phyloP scores from a whole-genome alignment of 768 basidiomycete species.

The Tricholoma sp. region DNA sequence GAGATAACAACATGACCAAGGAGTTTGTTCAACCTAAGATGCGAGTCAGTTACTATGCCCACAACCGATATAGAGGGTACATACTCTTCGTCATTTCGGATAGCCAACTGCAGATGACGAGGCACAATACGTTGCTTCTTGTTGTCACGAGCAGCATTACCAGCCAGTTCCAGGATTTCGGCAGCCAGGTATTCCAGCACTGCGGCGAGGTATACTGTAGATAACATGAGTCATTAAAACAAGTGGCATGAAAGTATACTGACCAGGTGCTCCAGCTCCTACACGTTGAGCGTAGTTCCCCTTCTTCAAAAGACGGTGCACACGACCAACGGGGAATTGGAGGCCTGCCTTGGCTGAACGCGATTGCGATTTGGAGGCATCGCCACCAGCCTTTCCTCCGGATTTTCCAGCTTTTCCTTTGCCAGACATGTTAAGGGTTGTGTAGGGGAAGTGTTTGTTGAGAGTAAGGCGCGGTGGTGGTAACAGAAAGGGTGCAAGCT shows the following conservation, averaged over 20 bases:
- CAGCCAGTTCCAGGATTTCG: conserved; percentile 90
- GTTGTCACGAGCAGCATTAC: conserved; percentile 78
- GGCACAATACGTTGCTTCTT: conserved; percentile 95
- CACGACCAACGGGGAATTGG: conserved; percentile 89
- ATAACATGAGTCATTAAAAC: conserved; percentile 2
- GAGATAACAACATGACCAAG: conserved; percentile 81
- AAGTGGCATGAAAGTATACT: conserved; percentile 9
- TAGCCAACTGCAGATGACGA: conserved; percentile 87
- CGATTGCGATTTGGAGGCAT: conserved; percentile 52
- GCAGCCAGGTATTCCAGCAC: conserved; percentile 91
- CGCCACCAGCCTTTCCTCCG: conserved; percentile 45
- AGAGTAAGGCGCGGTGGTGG: conserved; percentile 5
- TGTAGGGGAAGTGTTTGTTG: conserved; percentile 9
- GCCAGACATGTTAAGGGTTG: conserved; percentile 38
- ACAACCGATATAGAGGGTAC: conserved; percentile 6
- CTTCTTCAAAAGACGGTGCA: conserved; percentile 83
- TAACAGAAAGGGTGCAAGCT: conserved; percentile 11
- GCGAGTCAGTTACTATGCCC: neutral
- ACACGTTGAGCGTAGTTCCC: conserved; percentile 88
- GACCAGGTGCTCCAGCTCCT: conserved; percentile 84
- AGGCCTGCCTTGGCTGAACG: conserved; percentile 73
- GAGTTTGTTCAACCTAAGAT: conserved; percentile 59
- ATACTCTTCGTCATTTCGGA: conserved; percentile 86
- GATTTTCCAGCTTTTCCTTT: conserved; percentile 45
- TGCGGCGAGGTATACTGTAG: conserved; percentile 78